These are phyloP conservation scores for Erysimum pusillum DNA, from an alignment of 441 rosid genomes.

Conservation along the genomic window DNA sequence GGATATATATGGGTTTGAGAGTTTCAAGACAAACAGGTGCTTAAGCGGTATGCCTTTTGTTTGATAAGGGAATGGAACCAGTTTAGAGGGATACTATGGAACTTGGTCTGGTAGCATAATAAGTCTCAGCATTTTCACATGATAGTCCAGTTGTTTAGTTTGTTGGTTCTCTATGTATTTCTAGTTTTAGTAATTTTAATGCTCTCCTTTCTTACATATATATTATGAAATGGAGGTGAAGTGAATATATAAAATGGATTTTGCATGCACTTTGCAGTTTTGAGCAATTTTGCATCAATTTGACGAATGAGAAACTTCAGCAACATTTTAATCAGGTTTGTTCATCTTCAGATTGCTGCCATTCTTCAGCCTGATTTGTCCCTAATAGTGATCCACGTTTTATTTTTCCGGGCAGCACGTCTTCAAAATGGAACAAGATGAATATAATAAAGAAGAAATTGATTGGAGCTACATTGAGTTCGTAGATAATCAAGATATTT, in stretches of 20 bases:
- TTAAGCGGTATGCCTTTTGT: slow-evolving; percentile 68
- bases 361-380: slow-evolving; percentile 15
- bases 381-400: slow-evolving; percentile 16
- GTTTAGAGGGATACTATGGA: slow-evolving; percentile 23
- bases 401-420: slow-evolving; percentile 71
- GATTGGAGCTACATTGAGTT: slow-evolving; percentile 95
- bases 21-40: slow-evolving; percentile 98
- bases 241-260: slow-evolving; percentile 18
- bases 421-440: slow-evolving; percentile 97
- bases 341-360: slow-evolving; percentile 28
- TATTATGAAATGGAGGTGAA: slow-evolving; percentile 20
- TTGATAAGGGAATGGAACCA: slow-evolving; percentile 48
- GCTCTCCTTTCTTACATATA: slow-evolving; percentile 9
- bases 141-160: slow-evolving; percentile 35
- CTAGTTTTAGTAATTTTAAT: slow-evolving; percentile 11
- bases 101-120: slow-evolving; percentile 3
- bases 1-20: slow-evolving; percentile 94
- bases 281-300: slow-evolving; percentile 98
- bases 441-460: slow-evolving; percentile 86
- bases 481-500: slow-evolving; percentile 82
- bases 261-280: slow-evolving; percentile 56
- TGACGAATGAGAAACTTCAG: slow-evolving; percentile 98
- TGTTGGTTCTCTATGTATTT: slow-evolving; percentile 28
- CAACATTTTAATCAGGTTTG: slow-evolving; percentile 98
- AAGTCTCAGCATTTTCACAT: background rate